Base-by-base conservation (phyloP, 2,329 filamentous ascomycete genomes). In the Trichoderma koningii region DNA sequence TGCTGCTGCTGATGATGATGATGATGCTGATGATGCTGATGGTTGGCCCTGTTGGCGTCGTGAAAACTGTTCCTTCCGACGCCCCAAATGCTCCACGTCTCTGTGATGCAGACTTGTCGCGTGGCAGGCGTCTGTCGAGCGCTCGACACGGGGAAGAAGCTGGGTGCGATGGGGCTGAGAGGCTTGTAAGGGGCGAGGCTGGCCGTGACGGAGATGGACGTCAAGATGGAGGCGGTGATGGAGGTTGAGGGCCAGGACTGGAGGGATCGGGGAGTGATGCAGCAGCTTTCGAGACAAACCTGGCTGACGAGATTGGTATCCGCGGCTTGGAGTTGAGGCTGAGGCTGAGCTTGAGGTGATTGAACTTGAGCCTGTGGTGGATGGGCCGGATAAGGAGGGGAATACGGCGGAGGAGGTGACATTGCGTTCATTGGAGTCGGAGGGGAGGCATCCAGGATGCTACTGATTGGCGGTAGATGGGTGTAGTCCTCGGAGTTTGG, bases 131-230 rank as follows among this genome's bases (percentile, higher is more conserved):
- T 30, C 19, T 19, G 50, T 2, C 26, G 50, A 14, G 50, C 15
- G 50, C 26, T 52, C 26, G 34, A 38, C 34, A 52, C 50, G 50
- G 50, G 50, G 50, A 52, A 28, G 50, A 52, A 52, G 15, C 28
- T 34, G 5, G 50, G 50, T n/a, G 50, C 50, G 12, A 34, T 0
- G 12, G 50, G 50, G 50, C 50, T 52, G 50, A 52, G 50, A 7
- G 50, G 5, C 28, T 52, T 28, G 34, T 38, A 38, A 14, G 34
- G 34, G 34, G 34, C 34, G 34, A 38, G 34, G 10, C 50, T 34
- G 17, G 28, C 17, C 9, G 34, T 14, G 34, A 38, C 12, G 12
- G 34, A 38, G 12, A 38, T 14, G 34, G 34, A 14, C 34, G 34
- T 38, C 34, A 38, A 10, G 34, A 38, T 38, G 12, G 34, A 14